Evolutionary conservation across 257 asterid genomes (phyloP), one percentile per base, ranked within the genome.

Genomic region (Gentiana straminea): DNA sequence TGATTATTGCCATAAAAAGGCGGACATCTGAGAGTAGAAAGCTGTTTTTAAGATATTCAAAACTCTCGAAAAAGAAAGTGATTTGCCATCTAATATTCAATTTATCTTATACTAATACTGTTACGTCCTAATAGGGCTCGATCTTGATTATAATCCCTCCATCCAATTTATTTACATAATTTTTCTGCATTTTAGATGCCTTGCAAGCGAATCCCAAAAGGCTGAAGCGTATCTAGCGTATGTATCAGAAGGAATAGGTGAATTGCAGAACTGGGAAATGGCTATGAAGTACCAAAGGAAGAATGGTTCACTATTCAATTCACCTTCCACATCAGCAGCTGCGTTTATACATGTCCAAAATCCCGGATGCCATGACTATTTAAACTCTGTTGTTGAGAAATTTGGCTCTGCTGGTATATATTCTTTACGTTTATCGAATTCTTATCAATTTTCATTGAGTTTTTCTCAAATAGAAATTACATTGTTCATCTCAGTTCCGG

Each of bases 311-410:
- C 76, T 91, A 41, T 87, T 88, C 78, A 84, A 87, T 74, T 84
- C 82, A 67, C 97, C 98, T 9, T 84, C 98, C 1, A 73, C 97
- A 0, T 81, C 97, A 38, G 95, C 97, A 36, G 89, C 96, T 68
- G 89, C 94, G 71, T 76, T 52, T 57, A 75, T 75, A 64, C 72
- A 64, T 67, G 63, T 59, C 63, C 79, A 58, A 4, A 67, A 87
- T 83, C 58, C 81, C 48, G 81, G 55, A 10, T 87, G 84, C 74
- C 86, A 81, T 45, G 61, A 56, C 64, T 91, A 87, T 83, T 83
- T 91, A 39, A 55, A 51, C 49, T 69, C 78, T 36, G 77, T 79
- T 49, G 54, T 81, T 38, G 67, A 69, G 66, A 81, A 71, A 70
- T 79, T 81, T 60, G 95, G 93, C 52, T 61, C 67, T 78, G 79